Evolutionary conservation across 257 asterid genomes (phyloP).

Genomic region (Lavandula angustifolia): DNA sequence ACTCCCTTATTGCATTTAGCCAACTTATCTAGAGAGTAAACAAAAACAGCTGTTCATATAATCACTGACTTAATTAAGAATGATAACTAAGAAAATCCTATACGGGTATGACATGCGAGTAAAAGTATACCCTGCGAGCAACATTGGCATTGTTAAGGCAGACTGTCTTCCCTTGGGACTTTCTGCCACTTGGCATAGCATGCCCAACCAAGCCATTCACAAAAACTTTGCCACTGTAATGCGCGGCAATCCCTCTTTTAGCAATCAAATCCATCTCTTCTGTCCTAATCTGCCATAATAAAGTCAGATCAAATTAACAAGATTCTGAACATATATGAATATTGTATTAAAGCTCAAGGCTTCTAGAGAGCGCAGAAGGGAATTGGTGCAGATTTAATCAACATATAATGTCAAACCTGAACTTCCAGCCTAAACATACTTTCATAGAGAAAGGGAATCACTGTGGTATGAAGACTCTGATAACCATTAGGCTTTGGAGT

Average conservation of each 20-base stretch:
- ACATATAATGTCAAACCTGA: constrained; percentile 55
- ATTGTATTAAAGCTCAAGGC: not conserved
- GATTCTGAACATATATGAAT: constrained; percentile 4
- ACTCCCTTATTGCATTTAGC: constrained; percentile 96
- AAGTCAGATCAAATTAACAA: constrained; percentile 8
- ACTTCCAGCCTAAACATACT: constrained; percentile 93
- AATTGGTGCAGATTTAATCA: constrained; percentile 11
- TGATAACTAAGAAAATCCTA: constrained; percentile 4
- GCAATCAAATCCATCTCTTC: constrained; percentile 96
- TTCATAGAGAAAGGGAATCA: constrained; percentile 89
- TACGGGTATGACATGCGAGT: constrained; percentile 5
- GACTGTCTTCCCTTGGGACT: constrained; percentile 58
- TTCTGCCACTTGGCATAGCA: constrained; percentile 52
- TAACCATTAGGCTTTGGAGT: constrained; percentile 92
- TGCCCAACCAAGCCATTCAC: constrained; percentile 87
- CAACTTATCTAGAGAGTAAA: constrained; percentile 74
- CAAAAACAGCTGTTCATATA: constrained; percentile 18
- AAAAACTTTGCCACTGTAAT: constrained; percentile 78
- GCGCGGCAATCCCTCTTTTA: constrained; percentile 93
- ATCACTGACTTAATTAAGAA: constrained; percentile 28
- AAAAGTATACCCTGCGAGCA: constrained; percentile 76
- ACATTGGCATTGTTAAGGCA: constrained; percentile 87
- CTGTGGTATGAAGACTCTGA: constrained; percentile 95
- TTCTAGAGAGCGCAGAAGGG: constrained; percentile 31
- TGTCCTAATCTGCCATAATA: constrained; percentile 70